Base-by-base conservation (phyloP, 176 grass and related monocot genomes). In the Coix lacrymajobi region DNA sequence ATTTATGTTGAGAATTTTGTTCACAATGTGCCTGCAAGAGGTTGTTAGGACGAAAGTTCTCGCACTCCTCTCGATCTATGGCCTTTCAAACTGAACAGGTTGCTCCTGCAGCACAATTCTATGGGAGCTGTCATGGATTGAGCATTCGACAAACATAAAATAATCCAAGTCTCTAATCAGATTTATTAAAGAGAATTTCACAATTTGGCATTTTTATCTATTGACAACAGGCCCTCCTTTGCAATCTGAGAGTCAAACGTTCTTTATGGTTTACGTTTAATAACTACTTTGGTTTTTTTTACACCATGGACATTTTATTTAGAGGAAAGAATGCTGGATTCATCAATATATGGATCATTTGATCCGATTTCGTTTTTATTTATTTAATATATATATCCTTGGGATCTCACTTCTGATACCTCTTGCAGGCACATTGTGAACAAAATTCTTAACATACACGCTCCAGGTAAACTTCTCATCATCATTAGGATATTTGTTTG, bases 391-490 rank as follows among this genome's bases (percentile, higher is more conserved):
- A 43, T 45, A 31, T 25, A 66, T 67, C 24, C 30, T 39, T 49
- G 37, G 66, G 46, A 67, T 73, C 58, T 85, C 30, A 74, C 39
- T 56, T 69, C 37, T 62, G 46, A 62, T 89, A 60, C 10, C 67
- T 78, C 61, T 79, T 93, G 60, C 91, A 98, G 96, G 96, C 93
- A 99, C 80, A 89, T 93, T 76, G 71, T 90, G 60, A 99, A 96
- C 88, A 95, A 90, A 88, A 90, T 99, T 74, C 75, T 99, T 38
- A 98, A 95, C 66, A 22, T 83, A 22, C 96, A 96, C 79, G 91
- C 93, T 81, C 96, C 91, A 69, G 89, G 96, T 98, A 88, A 82
- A 29, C 51, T 25, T 66, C 71, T 82, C 2, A 0, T 64, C 26
- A 56, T 71, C 14, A 13, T 29, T 68, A 46, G 16, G n/a, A 60